Conservation (phyloP, 1,284 basidiomycete species). For the Apiotrichum montevideense region DNA sequence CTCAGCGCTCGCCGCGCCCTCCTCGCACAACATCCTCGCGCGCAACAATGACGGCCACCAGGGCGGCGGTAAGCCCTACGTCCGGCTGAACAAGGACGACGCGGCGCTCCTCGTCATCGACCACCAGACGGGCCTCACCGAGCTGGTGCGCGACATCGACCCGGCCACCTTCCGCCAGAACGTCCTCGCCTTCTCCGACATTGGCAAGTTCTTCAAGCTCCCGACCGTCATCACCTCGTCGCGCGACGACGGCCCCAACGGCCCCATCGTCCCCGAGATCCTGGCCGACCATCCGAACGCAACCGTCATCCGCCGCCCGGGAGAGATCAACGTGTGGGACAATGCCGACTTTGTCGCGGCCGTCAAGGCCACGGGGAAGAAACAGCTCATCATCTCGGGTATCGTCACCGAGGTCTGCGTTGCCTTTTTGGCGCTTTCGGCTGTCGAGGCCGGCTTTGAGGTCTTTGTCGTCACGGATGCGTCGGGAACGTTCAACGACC, state of each 20-base stretch:
- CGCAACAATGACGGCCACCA: not conserved
- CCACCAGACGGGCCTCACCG: slow-evolving; percentile 12
- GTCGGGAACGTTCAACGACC: slow-evolving; percentile 9
- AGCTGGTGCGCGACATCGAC: slow-evolving; percentile 12
- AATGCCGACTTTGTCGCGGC: slow-evolving; percentile 12
- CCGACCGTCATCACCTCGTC: slow-evolving; percentile 9
- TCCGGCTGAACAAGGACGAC: slow-evolving; percentile 10
- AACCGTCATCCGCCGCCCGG: slow-evolving; percentile 6
- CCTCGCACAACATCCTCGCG: not conserved
- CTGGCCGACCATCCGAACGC: not conserved
- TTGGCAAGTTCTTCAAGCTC: slow-evolving; percentile 8
- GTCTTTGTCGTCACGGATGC: slow-evolving; percentile 14
- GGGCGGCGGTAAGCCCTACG: slow-evolving; percentile 4
- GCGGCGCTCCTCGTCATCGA: slow-evolving; percentile 10
- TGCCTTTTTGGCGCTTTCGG: slow-evolving; percentile 7
- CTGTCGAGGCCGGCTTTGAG: slow-evolving; percentile 9
- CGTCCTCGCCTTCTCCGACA: slow-evolving; percentile 9
- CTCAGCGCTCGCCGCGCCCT: not conserved
- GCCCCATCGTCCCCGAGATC: slow-evolving; percentile 11
- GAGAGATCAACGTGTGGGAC: slow-evolving; percentile 16
- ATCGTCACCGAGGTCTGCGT: slow-evolving; percentile 15
- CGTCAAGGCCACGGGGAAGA: slow-evolving; percentile 8
- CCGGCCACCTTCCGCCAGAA: slow-evolving; percentile 5
- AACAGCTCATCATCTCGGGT: slow-evolving; percentile 13
- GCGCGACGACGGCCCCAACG: slow-evolving; percentile 13